These are phyloP conservation scores for Globisporangium acanthophoron DNA, from an alignment of 352 stramenopile species.

Conservation along the genomic window DNA sequence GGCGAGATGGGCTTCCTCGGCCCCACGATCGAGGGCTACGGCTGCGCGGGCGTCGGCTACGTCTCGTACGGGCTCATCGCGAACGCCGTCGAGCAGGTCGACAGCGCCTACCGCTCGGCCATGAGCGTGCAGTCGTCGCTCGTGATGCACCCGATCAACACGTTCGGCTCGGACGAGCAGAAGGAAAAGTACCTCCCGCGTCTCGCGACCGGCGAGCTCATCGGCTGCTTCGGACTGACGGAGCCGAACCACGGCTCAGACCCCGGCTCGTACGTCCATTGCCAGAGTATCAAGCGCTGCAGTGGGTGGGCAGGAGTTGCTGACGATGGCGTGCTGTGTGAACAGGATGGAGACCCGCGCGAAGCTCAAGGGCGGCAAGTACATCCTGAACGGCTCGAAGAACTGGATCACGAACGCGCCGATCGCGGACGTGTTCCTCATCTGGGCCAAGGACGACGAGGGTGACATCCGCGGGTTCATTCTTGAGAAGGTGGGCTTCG, in stretches of 20 bases:
- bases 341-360: constrained; percentile 93
- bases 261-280: constrained; percentile 66
- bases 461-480: constrained; percentile 94
- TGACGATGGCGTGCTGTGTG: neutral
- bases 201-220: constrained; percentile 92
- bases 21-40: constrained; percentile 93
- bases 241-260: constrained; percentile 98
- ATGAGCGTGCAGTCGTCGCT: constrained; percentile 98
- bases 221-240: constrained; percentile 98
- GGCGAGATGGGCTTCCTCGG: constrained; percentile 93
- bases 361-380: constrained; percentile 84
- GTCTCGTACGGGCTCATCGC: constrained; percentile 97
- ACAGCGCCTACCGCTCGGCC: constrained; percentile 95
- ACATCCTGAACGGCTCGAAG: constrained; percentile 94
- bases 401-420: constrained; percentile 98
- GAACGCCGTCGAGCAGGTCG: constrained; percentile 94
- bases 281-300: neutral
- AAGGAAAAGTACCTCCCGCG: constrained; percentile 96
- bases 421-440: constrained; percentile 96
- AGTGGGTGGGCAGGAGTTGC: neutral
- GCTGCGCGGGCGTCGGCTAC: constrained; percentile 92
- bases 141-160: constrained; percentile 98
- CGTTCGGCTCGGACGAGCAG: constrained; percentile 94
- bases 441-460: constrained; percentile 96
- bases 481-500: constrained; percentile 83